Percentiles rank a stretch among this genome's conserved stretches.
These are phyloP conservation scores for Citrus cavaleriei DNA, from an alignment of 345 rosid genomes.

Conservation along the genomic window DNA sequence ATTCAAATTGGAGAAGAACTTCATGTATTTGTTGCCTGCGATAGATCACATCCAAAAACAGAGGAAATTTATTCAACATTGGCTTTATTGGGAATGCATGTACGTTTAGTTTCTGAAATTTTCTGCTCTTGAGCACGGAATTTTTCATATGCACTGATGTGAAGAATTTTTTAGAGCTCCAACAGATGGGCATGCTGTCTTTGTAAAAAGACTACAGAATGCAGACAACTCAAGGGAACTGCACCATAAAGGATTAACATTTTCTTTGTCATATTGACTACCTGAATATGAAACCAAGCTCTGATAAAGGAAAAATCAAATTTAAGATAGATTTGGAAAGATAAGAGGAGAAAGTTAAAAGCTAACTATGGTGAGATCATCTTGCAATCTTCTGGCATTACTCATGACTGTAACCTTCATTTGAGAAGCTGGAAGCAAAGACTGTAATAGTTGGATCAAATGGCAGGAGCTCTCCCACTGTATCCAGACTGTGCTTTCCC, in stretches of 20 bases:
- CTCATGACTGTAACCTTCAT: neutral
- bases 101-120: neutral
- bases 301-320: neutral
- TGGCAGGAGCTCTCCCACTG: neutral
- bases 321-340: neutral
- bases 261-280: neutral
- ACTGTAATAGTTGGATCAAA: neutral
- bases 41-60: conserved; percentile 33
- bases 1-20: conserved; percentile 39
- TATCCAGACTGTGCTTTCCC: neutral
- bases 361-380: neutral
- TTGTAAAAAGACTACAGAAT: neutral
- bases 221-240: neutral
- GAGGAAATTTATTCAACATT: conserved; percentile 27
- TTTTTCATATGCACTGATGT: neutral
- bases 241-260: neutral
- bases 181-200: neutral
- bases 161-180: neutral
- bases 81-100: conserved; percentile 34
- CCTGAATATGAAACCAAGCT: neutral
- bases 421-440: neutral
- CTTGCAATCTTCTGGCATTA: neutral
- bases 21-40: conserved; percentile 49
- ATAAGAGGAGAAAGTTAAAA: neutral
- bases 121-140: conserved; percentile 4